Conservation (phyloP, 352 stramenopile genomes). For the Poterioochromonas sp. region DNA sequence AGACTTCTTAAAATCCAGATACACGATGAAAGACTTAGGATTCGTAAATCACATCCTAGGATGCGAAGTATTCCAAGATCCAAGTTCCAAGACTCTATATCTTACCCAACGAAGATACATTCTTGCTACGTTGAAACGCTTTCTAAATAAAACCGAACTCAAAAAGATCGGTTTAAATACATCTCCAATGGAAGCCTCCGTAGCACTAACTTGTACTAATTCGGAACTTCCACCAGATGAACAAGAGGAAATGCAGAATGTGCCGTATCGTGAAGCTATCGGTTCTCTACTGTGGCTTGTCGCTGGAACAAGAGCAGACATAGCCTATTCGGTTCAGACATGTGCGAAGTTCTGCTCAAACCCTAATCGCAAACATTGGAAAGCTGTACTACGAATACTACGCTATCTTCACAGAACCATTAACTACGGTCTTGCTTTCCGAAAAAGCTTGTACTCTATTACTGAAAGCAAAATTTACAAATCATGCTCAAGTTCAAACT, state of each 20-base stretch:
- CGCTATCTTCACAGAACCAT: constrained; percentile 20
- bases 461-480: constrained; percentile 16
- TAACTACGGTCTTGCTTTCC: constrained; percentile 7
- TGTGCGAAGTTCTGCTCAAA: background rate
- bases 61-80: constrained; percentile 1
- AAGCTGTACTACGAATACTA: constrained; percentile 1
- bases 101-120: constrained; percentile 16
- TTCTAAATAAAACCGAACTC: constrained; percentile 3
- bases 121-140: constrained; percentile 3
- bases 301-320: constrained; percentile 7
- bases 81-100: constrained; percentile 20
- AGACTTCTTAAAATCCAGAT: constrained; percentile 20
- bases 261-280: constrained; percentile 11
- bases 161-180: constrained; percentile 15
- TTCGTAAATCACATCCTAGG: constrained; percentile 6
- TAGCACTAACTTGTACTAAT: constrained; percentile 3
- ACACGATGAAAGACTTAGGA: constrained; percentile 14
- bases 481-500: constrained; percentile 4
- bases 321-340: background rate
- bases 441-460: background rate
- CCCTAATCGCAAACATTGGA: constrained; percentile 1
- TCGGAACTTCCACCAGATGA: background rate
- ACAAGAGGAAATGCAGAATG: background rate
- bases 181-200: constrained; percentile 6
- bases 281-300: constrained; percentile 7